Evolutionary conservation across 257 asterid species (phyloP).

Genomic region (Rehmannia glutinosa): DNA sequence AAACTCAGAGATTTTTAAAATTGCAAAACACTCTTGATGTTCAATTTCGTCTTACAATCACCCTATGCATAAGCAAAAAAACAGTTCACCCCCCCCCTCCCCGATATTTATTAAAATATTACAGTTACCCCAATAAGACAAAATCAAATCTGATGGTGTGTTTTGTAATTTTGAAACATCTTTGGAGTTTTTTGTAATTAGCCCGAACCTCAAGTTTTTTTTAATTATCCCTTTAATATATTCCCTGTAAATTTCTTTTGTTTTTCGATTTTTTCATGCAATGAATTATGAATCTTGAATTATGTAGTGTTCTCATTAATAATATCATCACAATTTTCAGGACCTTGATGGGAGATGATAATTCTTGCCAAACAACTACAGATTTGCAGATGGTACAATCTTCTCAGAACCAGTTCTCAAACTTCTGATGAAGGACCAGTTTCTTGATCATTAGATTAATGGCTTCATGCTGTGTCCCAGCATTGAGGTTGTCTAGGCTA

Average conservation of each 20-base stretch:
- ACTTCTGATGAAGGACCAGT: conserved; percentile 37
- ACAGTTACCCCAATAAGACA: too few relatives aligned
- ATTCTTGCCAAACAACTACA: conserved; percentile 63
- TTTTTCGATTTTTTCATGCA: not conserved
- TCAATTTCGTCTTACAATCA: too few relatives aligned
- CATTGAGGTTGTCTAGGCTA: conserved; percentile 23
- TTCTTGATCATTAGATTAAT: conserved; percentile 20
- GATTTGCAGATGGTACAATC: conserved; percentile 71
- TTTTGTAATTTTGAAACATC: too few relatives aligned
- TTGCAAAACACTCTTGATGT: too few relatives aligned
- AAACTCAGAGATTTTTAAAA: too few relatives aligned
- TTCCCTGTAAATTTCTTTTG: not conserved
- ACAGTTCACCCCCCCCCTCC: too few relatives aligned
- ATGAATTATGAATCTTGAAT: not conserved
- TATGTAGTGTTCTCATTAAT: not conserved
- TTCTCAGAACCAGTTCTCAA: conserved; percentile 69
- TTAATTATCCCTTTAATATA: not conserved
- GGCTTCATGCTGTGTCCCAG: not conserved
- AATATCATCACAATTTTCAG: conserved; percentile 26
- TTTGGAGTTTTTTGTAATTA: too few relatives aligned
- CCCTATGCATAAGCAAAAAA: too few relatives aligned
- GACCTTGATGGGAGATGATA: conserved; percentile 50
- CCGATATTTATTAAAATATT: too few relatives aligned
- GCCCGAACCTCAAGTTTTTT: too few relatives aligned
- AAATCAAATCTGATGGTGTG: too few relatives aligned